phyloP scores from a whole-genome alignment of 2,329 filamentous ascomycete species.

The Fusarium nodosum region DNA sequence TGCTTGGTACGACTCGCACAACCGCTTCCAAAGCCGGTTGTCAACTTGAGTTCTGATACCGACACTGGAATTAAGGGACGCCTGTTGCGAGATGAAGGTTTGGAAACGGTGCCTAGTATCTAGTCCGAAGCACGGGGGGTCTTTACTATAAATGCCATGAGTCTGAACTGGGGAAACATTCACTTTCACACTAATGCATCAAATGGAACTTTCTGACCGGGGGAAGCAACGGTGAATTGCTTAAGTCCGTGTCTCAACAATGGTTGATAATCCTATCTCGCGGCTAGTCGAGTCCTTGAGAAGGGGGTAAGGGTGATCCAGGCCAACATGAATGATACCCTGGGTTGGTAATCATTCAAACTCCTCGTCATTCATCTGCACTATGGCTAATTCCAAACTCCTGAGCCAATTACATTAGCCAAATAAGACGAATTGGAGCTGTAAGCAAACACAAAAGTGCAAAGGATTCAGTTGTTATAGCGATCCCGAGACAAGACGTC shows the following conservation, averaged over 20 bases:
- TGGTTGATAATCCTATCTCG: conserved; percentile 5
- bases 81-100: not conserved
- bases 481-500: conserved; percentile 15
- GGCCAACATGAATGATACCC: not conserved
- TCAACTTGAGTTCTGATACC: not conserved
- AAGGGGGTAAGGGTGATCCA: conserved; percentile 18
- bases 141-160: conserved; percentile 22
- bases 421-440: not conserved
- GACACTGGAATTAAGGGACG: not conserved
- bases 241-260: conserved; percentile 34
- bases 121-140: not conserved
- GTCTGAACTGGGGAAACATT: not conserved
- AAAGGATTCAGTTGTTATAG: conserved; percentile 5
- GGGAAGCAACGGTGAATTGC: conserved; percentile 18
- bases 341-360: conserved; percentile 8
- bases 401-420: conserved; percentile 13
- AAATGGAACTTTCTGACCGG: not conserved
- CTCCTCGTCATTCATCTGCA: conserved; percentile 14
- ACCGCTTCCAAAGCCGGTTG: not conserved
- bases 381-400: not conserved
- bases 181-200: conserved; percentile 18
- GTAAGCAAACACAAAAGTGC: conserved; percentile 13
- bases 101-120: not conserved
- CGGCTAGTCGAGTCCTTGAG: conserved; percentile 10
- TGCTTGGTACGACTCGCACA: conserved; percentile 6